phyloP scores from a whole-genome alignment of 1,139 yeast genomes.

The Candida gigantensis region DNA sequence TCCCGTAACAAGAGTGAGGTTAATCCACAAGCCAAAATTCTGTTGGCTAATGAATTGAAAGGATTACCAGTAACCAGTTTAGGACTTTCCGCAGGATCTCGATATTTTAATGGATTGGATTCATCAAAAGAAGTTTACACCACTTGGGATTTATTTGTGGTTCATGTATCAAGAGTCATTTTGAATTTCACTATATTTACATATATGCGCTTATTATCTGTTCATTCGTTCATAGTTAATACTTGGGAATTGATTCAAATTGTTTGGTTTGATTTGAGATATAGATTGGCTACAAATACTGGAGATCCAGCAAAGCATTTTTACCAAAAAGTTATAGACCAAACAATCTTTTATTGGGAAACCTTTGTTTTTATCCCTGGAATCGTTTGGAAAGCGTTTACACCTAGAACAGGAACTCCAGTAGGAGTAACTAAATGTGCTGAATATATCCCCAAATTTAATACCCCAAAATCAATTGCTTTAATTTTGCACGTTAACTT shows the following conservation, averaged over 20 bases:
- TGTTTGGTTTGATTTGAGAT: conserved; percentile 14
- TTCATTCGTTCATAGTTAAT: conserved; percentile 7
- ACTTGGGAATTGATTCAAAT: conserved; percentile 13
- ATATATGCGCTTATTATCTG: conserved; percentile 10
- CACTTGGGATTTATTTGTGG: conserved; percentile 21
- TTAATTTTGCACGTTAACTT: conserved; percentile 20
- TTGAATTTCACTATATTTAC: conserved; percentile 13
- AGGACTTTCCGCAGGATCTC: conserved; percentile 13
- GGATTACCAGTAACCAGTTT: conserved; percentile 15
- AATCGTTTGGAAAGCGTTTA: conserved; percentile 10
- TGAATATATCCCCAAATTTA: conserved; percentile 16
- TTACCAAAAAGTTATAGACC: conserved; percentile 3
- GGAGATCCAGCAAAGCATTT: conserved; percentile 4
- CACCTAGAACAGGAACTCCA: conserved; percentile 13
- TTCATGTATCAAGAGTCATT: conserved; percentile 21
- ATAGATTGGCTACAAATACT: conserved; percentile 4
- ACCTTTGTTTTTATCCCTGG: conserved; percentile 8
- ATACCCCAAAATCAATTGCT: conserved; percentile 21
- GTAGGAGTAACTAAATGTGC: conserved; percentile 16
- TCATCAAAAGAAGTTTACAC: conserved; percentile 15
- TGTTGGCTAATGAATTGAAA: conserved; percentile 9
- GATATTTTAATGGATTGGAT: conserved; percentile 13
- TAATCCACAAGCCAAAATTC: conserved; percentile 4
- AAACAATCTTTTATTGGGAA: conserved; percentile 10
- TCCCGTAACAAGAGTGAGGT: neutral